Base-by-base conservation (phyloP, 225 moss, liverwort and hornwort species). In the Marchantia polymorpha region DNA sequence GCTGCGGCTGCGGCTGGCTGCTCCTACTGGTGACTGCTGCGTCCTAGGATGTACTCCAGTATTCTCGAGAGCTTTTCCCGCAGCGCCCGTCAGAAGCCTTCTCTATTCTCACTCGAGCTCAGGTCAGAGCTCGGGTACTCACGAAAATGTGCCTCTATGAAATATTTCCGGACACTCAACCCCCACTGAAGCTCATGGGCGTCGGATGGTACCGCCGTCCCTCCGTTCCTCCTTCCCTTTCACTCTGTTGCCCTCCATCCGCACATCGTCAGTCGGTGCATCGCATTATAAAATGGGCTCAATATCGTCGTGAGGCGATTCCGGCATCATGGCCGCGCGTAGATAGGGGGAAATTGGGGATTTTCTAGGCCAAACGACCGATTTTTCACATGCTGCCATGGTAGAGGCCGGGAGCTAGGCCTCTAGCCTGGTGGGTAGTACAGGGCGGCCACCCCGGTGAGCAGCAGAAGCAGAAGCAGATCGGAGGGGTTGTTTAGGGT, bases 41-140 rank as follows among this genome's bases (percentile, higher is more conserved):
- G 11, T 67, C 14, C 30, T 14, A 67, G 23, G 29, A 67, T 67
- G 67, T 29, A 67, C 67, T 67, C 27, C 31, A 67, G 27, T 67
- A 31, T 67, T 67, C 67, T 67, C 13, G 67, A 67, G 30, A 67
- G n/a, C 67, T 67, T 67, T 30, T 67, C 67, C 39, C n/a, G 67
- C 6, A 67, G 67, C 67, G 30, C 67, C 30, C 12, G 16, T 31
- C 67, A 31, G 12, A 29, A 30, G 10, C 67, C 30, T 25, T 67
- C 30, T 12, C 13, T 64, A 26, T 0, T 64, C 64, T 22, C 58
- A 15, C 58, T 58, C 58, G 16, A 61, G 61, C 39, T 39, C 14
- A 56, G 56, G 13, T 67, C 8, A 31, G 30, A 11, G 26, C 65
- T 65, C 65, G 65, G 22, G 56, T 56, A 56, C 26, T 29, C 25